Evolutionary conservation across 768 basidiomycete species (phyloP).

Genomic region (Russula lepida): DNA sequence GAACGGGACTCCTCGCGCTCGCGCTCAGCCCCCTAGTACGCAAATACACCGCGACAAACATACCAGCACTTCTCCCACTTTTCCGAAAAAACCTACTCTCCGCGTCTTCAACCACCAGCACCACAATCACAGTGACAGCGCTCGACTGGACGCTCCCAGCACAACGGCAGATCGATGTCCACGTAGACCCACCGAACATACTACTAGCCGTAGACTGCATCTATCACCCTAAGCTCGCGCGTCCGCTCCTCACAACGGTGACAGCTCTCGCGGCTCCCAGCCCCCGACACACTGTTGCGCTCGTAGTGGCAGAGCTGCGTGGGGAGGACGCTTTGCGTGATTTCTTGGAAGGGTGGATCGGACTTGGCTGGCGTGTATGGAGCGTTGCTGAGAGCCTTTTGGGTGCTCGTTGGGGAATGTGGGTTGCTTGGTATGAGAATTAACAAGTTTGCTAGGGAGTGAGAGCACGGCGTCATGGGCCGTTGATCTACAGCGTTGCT

Average conservation of each 20-base stretch:
- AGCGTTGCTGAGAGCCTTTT: constrained; percentile 9
- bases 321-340: constrained; percentile 27
- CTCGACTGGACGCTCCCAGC: constrained; percentile 15
- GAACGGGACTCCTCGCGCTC: constrained; percentile 21
- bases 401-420: constrained; percentile 12
- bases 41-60: constrained; percentile 19
- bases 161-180: not conserved
- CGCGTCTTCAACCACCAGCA: not conserved
- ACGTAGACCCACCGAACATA: not conserved
- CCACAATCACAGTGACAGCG: not conserved
- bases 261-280: not conserved
- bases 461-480: too few species aligned
- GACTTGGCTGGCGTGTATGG: constrained; percentile 15
- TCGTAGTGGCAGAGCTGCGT: constrained; percentile 8
- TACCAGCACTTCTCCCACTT: constrained; percentile 19
- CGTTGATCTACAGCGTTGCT: too few species aligned
- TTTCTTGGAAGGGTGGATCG: constrained; percentile 26
- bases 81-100: constrained; percentile 17
- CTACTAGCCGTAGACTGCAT: constrained; percentile 7
- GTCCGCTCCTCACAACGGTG: constrained; percentile 4
- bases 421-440: not conserved
- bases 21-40: constrained; percentile 15
- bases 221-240: constrained; percentile 6
- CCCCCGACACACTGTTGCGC: not conserved
- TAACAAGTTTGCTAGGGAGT: not conserved